Evolutionary conservation across 345 rosid genomes (phyloP).

Genomic region (Rubroshorea leprosula): DNA sequence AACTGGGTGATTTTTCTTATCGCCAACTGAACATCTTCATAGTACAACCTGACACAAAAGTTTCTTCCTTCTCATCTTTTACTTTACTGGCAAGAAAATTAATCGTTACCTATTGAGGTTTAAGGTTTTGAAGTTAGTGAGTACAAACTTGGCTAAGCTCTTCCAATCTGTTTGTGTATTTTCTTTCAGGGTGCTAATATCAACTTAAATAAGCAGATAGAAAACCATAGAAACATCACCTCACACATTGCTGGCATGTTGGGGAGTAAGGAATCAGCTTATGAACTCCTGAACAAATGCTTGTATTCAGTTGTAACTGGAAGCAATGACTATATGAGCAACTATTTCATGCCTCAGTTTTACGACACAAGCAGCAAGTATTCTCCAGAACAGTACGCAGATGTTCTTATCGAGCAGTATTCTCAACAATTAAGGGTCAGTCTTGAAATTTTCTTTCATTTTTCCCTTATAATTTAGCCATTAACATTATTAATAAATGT

Average conservation of each 20-base stretch:
- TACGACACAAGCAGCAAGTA: slow-evolving; percentile 9
- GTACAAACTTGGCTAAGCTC: not conserved
- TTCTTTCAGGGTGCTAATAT: slow-evolving; percentile 38
- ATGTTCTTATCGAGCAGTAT: slow-evolving; percentile 20
- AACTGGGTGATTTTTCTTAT: slow-evolving; percentile 16
- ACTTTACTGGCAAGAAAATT: no score
- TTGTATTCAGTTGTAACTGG: slow-evolving; percentile 31
- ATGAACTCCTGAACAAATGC: slow-evolving; percentile 20
- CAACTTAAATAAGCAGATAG: slow-evolving; percentile 35
- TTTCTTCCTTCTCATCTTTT: no score
- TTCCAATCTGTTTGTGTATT: not conserved
- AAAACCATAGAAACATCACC: slow-evolving; percentile 19
- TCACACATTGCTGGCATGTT: slow-evolving; percentile 5
- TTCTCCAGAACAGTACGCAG: slow-evolving; percentile 17
- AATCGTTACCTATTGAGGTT: not conserved
- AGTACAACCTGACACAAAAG: no score
- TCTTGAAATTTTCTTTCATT: not conserved
- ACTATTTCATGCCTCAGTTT: slow-evolving; percentile 27
- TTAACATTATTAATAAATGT: no score
- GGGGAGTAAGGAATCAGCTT: slow-evolving; percentile 1
- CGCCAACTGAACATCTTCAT: no score
- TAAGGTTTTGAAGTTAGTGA: no score
- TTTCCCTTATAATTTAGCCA: no score
- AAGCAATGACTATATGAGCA: slow-evolving; percentile 44
- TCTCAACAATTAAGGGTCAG: slow-evolving; percentile 22